Percentiles rank a stretch among this genome's conserved stretches.
These are phyloP conservation scores for Melocanna baccifera DNA, from an alignment of 176 grass and related monocot genomes.

Conservation along the genomic window DNA sequence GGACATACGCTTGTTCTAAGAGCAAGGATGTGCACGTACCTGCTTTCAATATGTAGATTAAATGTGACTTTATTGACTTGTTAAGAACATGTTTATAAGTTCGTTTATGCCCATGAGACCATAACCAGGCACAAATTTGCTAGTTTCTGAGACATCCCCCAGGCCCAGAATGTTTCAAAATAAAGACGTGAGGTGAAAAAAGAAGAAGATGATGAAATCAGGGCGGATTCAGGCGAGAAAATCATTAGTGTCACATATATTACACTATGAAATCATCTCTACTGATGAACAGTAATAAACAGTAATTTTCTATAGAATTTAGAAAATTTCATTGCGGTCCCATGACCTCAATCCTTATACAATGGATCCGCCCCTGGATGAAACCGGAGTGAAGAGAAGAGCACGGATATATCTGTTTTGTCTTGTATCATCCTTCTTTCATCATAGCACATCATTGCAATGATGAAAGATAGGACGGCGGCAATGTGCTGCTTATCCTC, in stretches of 20 bases:
- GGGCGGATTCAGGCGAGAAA: too few species aligned
- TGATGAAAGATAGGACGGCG: conserved; percentile 36
- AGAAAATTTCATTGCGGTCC: too few species aligned
- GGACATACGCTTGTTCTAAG: neutral
- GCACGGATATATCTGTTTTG: neutral
- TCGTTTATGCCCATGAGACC: neutral
- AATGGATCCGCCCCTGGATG: too few species aligned
- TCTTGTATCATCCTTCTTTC: conserved; percentile 15
- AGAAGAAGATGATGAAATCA: too few species aligned
- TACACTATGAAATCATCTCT: too few species aligned
- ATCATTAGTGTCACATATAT: too few species aligned
- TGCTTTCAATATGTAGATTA: neutral
- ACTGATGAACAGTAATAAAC: too few species aligned
- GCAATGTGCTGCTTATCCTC: conserved; percentile 20
- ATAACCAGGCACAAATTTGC: neutral
- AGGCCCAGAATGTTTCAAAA: neutral
- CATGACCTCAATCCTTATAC: too few species aligned
- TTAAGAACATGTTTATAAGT: neutral
- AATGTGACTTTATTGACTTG: neutral
- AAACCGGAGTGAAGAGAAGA: neutral
- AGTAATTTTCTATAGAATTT: too few species aligned
- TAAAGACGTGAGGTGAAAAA: too few species aligned
- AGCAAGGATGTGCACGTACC: neutral
- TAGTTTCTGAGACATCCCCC: neutral
- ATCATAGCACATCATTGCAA: conserved; percentile 33